Percentiles rank a stretch among this genome's conserved stretches.
phyloP scores from a whole-genome alignment of 331 rosid species.

The Telfairia occidentalis region DNA sequence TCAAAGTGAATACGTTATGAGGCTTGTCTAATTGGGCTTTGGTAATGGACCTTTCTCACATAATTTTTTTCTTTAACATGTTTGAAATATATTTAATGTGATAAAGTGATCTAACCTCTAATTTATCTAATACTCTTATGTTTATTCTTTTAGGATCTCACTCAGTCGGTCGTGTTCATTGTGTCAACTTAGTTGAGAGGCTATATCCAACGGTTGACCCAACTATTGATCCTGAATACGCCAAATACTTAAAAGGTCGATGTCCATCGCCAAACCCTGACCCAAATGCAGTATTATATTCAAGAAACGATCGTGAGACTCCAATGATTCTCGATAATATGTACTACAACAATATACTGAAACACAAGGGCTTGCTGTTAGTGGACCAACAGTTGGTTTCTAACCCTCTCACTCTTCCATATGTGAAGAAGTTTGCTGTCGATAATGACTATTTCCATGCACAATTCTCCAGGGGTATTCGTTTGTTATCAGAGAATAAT shows the following conservation, averaged over 20 bases:
- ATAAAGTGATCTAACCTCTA: no score
- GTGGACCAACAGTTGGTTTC: slow-evolving; percentile 54
- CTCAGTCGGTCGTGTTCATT: slow-evolving; percentile 85
- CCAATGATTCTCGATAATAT: slow-evolving; percentile 70
- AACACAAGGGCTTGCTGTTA: slow-evolving; percentile 48
- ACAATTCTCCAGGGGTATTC: slow-evolving; percentile 53
- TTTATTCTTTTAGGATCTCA: slow-evolving; percentile 25
- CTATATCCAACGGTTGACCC: slow-evolving; percentile 58
- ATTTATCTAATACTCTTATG: not conserved
- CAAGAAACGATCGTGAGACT: slow-evolving; percentile 53
- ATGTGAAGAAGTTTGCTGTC: slow-evolving; percentile 52
- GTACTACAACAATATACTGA: slow-evolving; percentile 57
- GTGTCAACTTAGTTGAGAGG: slow-evolving; percentile 44
- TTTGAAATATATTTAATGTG: no score
- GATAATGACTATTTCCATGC: slow-evolving; percentile 48
- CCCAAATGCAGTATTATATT: slow-evolving; percentile 39
- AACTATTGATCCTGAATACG: slow-evolving; percentile 42
- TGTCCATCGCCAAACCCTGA: slow-evolving; percentile 64
- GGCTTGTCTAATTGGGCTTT: no score
- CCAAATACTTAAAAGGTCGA: slow-evolving; percentile 43
- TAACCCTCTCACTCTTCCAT: slow-evolving; percentile 53
- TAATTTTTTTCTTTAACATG: no score
- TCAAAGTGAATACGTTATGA: no score
- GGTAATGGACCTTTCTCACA: not conserved
- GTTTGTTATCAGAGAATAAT: slow-evolving; percentile 47